Evolutionary conservation across 2,329 filamentous ascomycete genomes (phyloP).

Genomic region (Beauveria caledonica): DNA sequence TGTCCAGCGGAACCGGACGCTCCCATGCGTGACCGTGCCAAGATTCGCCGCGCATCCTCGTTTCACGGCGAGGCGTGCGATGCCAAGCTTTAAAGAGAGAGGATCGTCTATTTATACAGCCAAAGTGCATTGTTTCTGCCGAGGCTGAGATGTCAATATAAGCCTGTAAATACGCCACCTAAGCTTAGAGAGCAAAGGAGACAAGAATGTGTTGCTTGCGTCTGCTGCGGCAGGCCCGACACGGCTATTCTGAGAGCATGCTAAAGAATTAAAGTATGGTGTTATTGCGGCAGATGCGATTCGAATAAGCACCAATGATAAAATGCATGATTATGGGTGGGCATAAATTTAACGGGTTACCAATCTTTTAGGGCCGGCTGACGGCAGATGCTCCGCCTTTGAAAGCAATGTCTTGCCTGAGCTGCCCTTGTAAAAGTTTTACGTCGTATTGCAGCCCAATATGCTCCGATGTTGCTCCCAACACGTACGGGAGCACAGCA

Average conservation of each 20-base stretch:
- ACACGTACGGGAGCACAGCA: background rate
- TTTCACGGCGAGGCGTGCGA: background rate
- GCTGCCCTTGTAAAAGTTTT: background rate
- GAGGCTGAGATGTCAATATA: constrained; percentile 1
- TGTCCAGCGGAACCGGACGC: background rate
- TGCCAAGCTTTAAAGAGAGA: background rate
- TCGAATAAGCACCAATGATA: background rate
- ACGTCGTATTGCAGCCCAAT: constrained; percentile 2
- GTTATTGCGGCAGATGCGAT: background rate
- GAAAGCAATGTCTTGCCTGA: background rate
- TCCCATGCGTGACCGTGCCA: constrained; percentile 1
- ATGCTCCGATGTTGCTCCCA: background rate
- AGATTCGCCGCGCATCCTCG: background rate
- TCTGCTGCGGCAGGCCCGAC: background rate
- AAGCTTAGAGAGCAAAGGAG: background rate
- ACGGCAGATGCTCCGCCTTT: background rate
- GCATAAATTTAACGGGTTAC: background rate
- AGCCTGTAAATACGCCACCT: background rate
- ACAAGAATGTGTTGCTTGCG: background rate
- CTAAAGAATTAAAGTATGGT: background rate
- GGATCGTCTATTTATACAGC: background rate
- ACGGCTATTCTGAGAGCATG: background rate
- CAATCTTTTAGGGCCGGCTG: background rate
- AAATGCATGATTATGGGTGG: background rate
- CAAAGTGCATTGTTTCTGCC: background rate